These are phyloP conservation scores for Alternaria brassicae DNA, from an alignment of 2,329 filamentous ascomycete genomes.

Conservation along the genomic window DNA sequence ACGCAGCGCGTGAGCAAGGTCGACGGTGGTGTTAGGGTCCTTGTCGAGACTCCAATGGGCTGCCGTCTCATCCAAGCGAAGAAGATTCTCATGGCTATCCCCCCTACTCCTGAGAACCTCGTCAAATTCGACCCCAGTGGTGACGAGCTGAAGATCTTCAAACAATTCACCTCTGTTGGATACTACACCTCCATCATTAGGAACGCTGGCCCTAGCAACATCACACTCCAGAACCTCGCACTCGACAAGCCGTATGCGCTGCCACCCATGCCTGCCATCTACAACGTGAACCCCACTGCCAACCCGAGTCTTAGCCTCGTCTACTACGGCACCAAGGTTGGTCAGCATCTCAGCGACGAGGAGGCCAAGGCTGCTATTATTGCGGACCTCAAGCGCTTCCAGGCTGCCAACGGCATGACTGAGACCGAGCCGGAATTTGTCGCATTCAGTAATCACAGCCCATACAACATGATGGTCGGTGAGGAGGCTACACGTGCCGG, in stretches of 20 bases:
- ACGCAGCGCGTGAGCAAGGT: constrained; percentile 20
- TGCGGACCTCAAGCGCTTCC: constrained; percentile 20
- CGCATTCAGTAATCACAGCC: constrained; percentile 35
- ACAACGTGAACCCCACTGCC: constrained; percentile 30
- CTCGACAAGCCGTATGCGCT: constrained; percentile 37
- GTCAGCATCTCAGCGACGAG: constrained; percentile 18
- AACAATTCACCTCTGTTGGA: constrained; percentile 46
- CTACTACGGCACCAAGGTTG: constrained; percentile 26
- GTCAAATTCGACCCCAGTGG: constrained; percentile 46
- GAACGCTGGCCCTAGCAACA: constrained; percentile 46
- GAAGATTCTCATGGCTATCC: constrained; percentile 54
- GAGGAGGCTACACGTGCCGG: constrained; percentile 23
- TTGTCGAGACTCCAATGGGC: constrained; percentile 24
- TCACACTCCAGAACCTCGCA: constrained; percentile 36
- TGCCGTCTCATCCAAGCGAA: constrained; percentile 46
- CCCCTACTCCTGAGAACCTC: constrained; percentile 49
- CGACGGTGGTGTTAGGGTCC: constrained; percentile 10
- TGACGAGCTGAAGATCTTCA: constrained; percentile 48
- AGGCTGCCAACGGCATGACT: constrained; percentile 8
- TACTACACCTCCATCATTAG: constrained; percentile 53
- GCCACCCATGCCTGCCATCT: constrained; percentile 43
- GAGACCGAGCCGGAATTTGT: constrained; percentile 26
- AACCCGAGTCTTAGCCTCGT: constrained; percentile 19
- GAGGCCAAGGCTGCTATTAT: constrained; percentile 27
- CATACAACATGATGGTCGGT: constrained; percentile 26